Conservation (phyloP, 352 stramenopile species). For the Phytophthora syringae region DNA sequence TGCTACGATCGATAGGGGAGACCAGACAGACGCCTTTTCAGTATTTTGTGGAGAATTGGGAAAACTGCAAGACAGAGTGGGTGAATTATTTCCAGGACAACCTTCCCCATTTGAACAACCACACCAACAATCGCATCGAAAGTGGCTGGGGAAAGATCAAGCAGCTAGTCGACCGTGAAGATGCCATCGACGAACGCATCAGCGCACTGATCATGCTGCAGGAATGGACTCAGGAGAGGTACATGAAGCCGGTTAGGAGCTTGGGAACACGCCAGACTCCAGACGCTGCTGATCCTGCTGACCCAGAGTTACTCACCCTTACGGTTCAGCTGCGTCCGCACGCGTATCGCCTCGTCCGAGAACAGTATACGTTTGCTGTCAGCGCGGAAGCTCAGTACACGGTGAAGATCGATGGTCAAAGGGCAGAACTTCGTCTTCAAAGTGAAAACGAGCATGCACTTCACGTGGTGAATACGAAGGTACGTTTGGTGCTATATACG, state of each 20-base stretch:
- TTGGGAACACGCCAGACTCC: conserved; percentile 9
- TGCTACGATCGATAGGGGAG: conserved; percentile 2
- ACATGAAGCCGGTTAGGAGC: conserved; percentile 12
- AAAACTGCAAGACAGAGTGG: conserved; percentile 4
- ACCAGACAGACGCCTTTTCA: conserved; percentile 11
- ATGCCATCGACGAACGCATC: conserved; percentile 4
- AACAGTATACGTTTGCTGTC: conserved; percentile 10
- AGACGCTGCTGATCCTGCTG: not conserved
- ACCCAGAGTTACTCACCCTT: conserved; percentile 12
- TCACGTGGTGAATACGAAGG: not conserved
- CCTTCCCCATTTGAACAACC: conserved; percentile 5
- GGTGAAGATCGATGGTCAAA: not conserved
- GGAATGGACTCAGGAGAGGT: conserved; percentile 16
- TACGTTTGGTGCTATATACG: not conserved
- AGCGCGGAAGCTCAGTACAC: not conserved
- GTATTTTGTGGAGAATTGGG: conserved; percentile 19
- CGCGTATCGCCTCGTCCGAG: conserved; percentile 5
- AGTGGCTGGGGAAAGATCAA: conserved; percentile 15
- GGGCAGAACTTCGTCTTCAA: not conserved
- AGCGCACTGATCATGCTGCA: conserved; percentile 15
- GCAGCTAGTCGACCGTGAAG: not conserved
- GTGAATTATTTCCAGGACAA: conserved; percentile 7
- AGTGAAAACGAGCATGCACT: not conserved
- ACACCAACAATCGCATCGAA: conserved; percentile 17
- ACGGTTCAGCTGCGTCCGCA: conserved; percentile 6